phyloP scores from a whole-genome alignment of 495 filamentous ascomycete genomes.

The Glarea lozoyensis region DNA sequence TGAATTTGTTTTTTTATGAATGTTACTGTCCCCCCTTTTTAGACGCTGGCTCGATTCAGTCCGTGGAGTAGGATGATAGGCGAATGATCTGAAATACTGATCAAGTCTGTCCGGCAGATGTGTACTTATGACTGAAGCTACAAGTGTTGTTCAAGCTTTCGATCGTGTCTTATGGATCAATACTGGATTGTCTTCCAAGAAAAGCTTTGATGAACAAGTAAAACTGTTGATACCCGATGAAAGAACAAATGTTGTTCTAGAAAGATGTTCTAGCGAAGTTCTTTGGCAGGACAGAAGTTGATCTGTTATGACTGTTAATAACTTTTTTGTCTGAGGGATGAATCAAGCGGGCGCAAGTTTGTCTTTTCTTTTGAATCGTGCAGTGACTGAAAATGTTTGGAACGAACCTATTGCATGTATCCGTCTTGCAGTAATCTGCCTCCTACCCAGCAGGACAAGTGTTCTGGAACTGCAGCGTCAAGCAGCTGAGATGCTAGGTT shows the following conservation, averaged over 20 bases:
- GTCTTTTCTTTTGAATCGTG: conserved; percentile 20
- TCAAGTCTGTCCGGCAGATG: too few species aligned
- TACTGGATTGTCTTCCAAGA: too few species aligned
- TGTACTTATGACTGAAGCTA: too few species aligned
- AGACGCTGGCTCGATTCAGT: too few species aligned
- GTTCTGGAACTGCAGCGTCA: conserved; percentile 18
- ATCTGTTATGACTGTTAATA: conserved; percentile 25
- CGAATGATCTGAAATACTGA: too few species aligned
- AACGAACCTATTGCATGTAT: conserved; percentile 31
- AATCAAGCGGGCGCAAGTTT: conserved; percentile 19
- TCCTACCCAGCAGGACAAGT: conserved; percentile 12
- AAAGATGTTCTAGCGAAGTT: conserved; percentile 16
- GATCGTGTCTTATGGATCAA: too few species aligned
- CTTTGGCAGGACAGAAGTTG: conserved; percentile 10
- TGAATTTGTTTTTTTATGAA: too few species aligned
- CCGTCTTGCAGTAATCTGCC: conserved; percentile 19
- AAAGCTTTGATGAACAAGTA: too few species aligned
- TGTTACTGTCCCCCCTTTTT: too few species aligned
- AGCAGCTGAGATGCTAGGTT: conserved; percentile 15
- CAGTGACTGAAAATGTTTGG: conserved; percentile 25
- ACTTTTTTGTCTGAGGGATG: conserved; percentile 27
- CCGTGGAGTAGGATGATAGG: too few species aligned
- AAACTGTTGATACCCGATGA: too few species aligned
- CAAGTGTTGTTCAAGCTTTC: too few species aligned
- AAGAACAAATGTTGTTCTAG: conserved; percentile 15